Conservation (phyloP, 306 rosid genomes). For the Lagenaria siceraria region DNA sequence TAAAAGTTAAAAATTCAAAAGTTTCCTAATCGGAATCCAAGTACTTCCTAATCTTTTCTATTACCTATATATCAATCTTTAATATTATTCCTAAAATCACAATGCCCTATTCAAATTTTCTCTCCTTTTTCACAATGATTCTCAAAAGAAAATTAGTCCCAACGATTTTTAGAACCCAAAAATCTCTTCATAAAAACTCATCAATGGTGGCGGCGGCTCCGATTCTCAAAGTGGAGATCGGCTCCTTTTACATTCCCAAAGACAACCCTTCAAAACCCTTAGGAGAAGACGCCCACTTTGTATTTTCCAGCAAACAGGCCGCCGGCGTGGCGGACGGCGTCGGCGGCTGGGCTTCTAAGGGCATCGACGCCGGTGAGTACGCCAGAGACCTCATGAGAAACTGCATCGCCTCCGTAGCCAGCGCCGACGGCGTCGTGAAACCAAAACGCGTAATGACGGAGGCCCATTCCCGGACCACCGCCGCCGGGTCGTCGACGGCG, state of each 20-base stretch:
- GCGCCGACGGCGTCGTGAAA: background rate
- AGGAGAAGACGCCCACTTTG: conserved; percentile 2
- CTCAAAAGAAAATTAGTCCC: background rate
- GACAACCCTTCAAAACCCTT: background rate
- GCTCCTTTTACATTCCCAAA: background rate
- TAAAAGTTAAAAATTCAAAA: too few species aligned
- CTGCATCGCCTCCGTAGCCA: background rate
- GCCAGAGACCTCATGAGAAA: background rate
- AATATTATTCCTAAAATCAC: background rate
- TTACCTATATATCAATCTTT: background rate
- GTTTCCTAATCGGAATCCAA: background rate
- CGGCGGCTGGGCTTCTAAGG: background rate
- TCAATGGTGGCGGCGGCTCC: background rate
- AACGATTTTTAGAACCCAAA: background rate
- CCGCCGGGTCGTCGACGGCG: background rate
- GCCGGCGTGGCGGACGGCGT: conserved; percentile 1
- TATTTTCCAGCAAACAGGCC: background rate
- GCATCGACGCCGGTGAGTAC: conserved; percentile 3
- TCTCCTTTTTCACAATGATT: background rate
- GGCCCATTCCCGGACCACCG: background rate
- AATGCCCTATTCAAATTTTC: background rate
- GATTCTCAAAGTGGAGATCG: background rate
- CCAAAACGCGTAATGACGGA: background rate
- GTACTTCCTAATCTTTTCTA: background rate
- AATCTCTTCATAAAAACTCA: background rate